Percentiles rank a stretch among this genome's conserved stretches.
Evolutionary conservation across 2,329 filamentous ascomycete species (phyloP).

Genomic region (Colletotrichum tabaci): DNA sequence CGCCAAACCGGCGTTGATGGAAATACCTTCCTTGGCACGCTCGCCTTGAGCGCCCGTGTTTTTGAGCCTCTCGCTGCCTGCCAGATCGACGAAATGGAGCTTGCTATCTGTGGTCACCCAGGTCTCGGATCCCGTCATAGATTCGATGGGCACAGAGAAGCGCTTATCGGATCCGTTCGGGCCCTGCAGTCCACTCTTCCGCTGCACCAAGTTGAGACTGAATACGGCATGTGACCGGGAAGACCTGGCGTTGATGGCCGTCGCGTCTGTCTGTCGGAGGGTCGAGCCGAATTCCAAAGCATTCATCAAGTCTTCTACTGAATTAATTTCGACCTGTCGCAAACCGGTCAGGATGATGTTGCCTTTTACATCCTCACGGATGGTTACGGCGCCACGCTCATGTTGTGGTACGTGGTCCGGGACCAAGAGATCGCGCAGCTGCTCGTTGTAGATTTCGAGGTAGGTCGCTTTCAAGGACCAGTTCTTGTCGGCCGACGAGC

Average conservation of each 20-base stretch:
- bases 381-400: conserved; percentile 87
- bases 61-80: conserved; percentile 95
- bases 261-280: conserved; percentile 96
- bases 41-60: conserved; percentile 97
- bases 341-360: conserved; percentile 95
- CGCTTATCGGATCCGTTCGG: conserved; percentile 81
- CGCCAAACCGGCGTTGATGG: conserved; percentile 96
- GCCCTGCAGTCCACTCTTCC: conserved; percentile 72
- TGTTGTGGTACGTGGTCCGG: conserved; percentile 78
- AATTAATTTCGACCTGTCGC: conserved; percentile 89
- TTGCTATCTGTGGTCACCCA: conserved; percentile 96
- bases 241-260: conserved; percentile 96
- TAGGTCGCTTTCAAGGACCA: conserved; percentile 97
- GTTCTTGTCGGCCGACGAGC: conserved; percentile 73
- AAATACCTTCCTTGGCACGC: conserved; percentile 94
- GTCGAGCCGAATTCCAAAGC: conserved; percentile 93
- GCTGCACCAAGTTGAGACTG: conserved; percentile 92
- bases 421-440: conserved; percentile 89
- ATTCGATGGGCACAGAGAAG: conserved; percentile 87
- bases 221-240: conserved; percentile 98
- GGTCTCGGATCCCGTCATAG: conserved; percentile 77
- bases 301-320: conserved; percentile 89
- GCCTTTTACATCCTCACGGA: conserved; percentile 94
- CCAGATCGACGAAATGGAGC: conserved; percentile 97
- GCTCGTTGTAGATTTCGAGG: conserved; percentile 98